A percentile compares a stretch with the other conserved stretches of the same genome.
These are phyloP conservation scores for Boechera stricta DNA, from an alignment of 345 rosid genomes.

Conservation along the genomic window DNA sequence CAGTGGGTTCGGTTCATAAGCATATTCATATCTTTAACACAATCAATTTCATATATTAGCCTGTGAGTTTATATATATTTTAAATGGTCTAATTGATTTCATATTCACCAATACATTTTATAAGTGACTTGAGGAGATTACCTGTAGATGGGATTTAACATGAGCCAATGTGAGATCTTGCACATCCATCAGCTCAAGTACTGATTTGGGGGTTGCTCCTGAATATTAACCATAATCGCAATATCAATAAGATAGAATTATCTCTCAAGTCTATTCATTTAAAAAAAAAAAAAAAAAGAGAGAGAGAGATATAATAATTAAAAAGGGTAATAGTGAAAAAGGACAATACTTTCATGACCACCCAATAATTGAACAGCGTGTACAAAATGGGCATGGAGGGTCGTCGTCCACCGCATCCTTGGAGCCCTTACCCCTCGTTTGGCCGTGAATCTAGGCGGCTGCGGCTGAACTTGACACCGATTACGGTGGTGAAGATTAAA, in stretches of 20 bases:
- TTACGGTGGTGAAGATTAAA: slow-evolving; percentile 34
- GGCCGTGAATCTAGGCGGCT: slow-evolving; percentile 54
- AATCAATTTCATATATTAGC: neutral
- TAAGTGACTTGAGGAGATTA: slow-evolving; percentile 28
- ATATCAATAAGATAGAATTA: slow-evolving; percentile 17
- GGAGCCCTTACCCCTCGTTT: slow-evolving; percentile 81
- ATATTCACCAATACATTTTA: neutral
- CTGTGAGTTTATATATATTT: neutral
- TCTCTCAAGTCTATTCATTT: slow-evolving; percentile 2
- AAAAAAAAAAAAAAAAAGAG: neutral
- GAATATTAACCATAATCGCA: slow-evolving; percentile 35
- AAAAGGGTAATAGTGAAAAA: slow-evolving; percentile 28
- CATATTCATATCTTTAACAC: slow-evolving; percentile 15
- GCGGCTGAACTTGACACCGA: slow-evolving; percentile 46
- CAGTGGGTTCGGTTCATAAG: slow-evolving; percentile 30
- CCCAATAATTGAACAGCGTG: slow-evolving; percentile 99
- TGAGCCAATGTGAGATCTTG: slow-evolving; percentile 99
- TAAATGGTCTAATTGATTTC: slow-evolving; percentile 6
- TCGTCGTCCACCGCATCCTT: slow-evolving; percentile 95
- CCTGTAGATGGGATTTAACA: slow-evolving; percentile 99
- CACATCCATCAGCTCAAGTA: slow-evolving; percentile 98
- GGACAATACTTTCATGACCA: slow-evolving; percentile 91
- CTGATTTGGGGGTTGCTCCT: slow-evolving; percentile 99
- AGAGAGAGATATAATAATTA: slow-evolving; percentile 4
- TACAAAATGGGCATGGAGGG: slow-evolving; percentile 97